These are phyloP conservation scores for Histomonas meleagridis DNA, from an alignment of 208 protist species.

Conservation along the genomic window DNA sequence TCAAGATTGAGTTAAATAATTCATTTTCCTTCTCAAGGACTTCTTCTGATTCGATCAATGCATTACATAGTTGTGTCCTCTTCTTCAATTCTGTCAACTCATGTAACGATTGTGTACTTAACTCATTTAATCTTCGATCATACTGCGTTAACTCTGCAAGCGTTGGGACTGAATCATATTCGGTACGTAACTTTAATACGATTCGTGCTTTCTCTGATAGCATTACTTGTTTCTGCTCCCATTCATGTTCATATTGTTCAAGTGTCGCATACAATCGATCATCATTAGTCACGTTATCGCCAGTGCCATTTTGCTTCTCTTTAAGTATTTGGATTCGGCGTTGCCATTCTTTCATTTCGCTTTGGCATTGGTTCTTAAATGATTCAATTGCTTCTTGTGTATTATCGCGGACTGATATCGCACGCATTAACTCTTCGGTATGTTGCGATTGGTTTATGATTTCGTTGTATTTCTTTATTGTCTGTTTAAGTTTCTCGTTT, in stretches of 20 bases:
- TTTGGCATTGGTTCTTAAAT: background rate
- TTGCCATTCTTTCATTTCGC: background rate
- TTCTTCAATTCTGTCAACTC: background rate
- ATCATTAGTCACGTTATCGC: background rate
- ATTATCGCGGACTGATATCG: background rate
- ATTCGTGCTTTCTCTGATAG: background rate
- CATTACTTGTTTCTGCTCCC: background rate
- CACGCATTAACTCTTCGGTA: background rate
- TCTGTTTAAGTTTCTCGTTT: background rate
- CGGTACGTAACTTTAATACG: background rate
- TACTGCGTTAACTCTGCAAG: slow-evolving; percentile 16
- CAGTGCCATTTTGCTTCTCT: background rate
- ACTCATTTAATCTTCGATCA: background rate
- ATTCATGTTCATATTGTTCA: background rate
- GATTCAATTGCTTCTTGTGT: background rate
- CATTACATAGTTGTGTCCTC: background rate
- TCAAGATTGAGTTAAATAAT: background rate
- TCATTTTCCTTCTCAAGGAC: background rate
- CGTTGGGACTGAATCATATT: background rate
- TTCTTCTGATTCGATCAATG: background rate
- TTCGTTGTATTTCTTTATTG: background rate
- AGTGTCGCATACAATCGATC: background rate
- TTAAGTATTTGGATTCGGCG: background rate
- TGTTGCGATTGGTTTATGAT: background rate
- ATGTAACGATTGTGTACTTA: background rate